These are phyloP conservation scores for Kwoniella bestiolae DNA, from an alignment of 768 basidiomycete species.

Conservation along the genomic window DNA sequence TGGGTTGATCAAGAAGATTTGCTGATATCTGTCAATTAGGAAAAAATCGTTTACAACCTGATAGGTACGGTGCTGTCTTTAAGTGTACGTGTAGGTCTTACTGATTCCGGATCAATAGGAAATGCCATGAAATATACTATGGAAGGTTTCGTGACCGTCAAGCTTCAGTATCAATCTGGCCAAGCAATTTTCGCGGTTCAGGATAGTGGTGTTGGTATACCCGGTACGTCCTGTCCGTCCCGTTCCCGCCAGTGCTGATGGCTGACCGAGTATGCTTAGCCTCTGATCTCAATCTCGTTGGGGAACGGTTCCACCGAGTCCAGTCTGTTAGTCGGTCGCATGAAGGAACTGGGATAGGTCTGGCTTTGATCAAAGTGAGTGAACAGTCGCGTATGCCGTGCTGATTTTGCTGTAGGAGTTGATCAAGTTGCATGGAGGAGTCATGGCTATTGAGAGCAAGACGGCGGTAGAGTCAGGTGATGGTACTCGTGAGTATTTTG, in stretches of 20 bases:
- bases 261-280: constrained; percentile 13
- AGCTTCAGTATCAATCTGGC: constrained; percentile 32
- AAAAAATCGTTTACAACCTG: constrained; percentile 58
- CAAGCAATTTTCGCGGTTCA: constrained; percentile 51
- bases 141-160: constrained; percentile 46
- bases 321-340: constrained; percentile 55
- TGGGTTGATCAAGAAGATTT: neutral
- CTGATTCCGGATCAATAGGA: constrained; percentile 26
- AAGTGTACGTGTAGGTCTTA: neutral
- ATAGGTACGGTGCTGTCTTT: constrained; percentile 34
- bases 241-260: neutral
- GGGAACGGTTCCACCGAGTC: constrained; percentile 59
- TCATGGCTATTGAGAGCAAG: constrained; percentile 50
- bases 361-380: constrained; percentile 56
- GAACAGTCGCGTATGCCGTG: neutral
- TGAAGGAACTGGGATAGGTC: constrained; percentile 59
- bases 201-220: constrained; percentile 60
- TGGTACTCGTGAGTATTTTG: constrained; percentile 39
- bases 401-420: constrained; percentile 54
- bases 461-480: constrained; percentile 49
- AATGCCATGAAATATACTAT: constrained; percentile 58
- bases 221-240: constrained; percentile 26
- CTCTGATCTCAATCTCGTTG: constrained; percentile 54
- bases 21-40: constrained; percentile 13
- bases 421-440: constrained; percentile 58